Evolutionary conservation across 768 basidiomycete species (phyloP).

Genomic region (Scleroderma citrinum): DNA sequence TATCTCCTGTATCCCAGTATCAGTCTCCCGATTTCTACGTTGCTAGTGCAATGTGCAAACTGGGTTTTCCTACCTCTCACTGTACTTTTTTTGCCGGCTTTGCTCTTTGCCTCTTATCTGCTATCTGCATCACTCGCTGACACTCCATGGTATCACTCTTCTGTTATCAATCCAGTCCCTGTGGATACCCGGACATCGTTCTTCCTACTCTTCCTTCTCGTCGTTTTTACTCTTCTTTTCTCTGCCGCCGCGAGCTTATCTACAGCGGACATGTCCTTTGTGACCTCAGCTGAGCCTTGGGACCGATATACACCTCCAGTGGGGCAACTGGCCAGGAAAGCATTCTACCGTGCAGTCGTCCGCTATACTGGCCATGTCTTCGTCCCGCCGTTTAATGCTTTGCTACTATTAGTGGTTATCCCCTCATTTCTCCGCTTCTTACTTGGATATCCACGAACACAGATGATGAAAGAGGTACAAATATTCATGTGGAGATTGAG

Average conservation of each 20-base stretch:
- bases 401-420: conserved; percentile 14
- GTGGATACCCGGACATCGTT: conserved; percentile 44
- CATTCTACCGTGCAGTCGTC: conserved; percentile 32
- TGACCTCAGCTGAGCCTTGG: conserved; percentile 29
- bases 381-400: conserved; percentile 48
- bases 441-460: conserved; percentile 14
- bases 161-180: conserved; percentile 31
- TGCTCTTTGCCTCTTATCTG: conserved; percentile 38
- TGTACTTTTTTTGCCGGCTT: conserved; percentile 44
- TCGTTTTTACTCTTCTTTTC: conserved; percentile 30
- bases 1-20: conserved; percentile 35
- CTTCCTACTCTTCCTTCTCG: conserved; percentile 31
- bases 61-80: conserved; percentile 35
- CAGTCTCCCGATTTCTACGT: conserved; percentile 40
- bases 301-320: conserved; percentile 41
- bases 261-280: conserved; percentile 14
- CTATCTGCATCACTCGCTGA: conserved; percentile 46
- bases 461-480: conserved; percentile 17
- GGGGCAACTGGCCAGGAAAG: conserved; percentile 40
- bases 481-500: conserved; percentile 36
- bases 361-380: conserved; percentile 37
- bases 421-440: conserved; percentile 3
- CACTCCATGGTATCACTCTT: conserved; percentile 17
- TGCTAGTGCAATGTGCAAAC: conserved; percentile 35
- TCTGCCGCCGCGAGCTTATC: conserved; percentile 29